phyloP scores from a whole-genome alignment of 2,329 filamentous ascomycete genomes.

The Thermothelomyces thermophilus region DNA sequence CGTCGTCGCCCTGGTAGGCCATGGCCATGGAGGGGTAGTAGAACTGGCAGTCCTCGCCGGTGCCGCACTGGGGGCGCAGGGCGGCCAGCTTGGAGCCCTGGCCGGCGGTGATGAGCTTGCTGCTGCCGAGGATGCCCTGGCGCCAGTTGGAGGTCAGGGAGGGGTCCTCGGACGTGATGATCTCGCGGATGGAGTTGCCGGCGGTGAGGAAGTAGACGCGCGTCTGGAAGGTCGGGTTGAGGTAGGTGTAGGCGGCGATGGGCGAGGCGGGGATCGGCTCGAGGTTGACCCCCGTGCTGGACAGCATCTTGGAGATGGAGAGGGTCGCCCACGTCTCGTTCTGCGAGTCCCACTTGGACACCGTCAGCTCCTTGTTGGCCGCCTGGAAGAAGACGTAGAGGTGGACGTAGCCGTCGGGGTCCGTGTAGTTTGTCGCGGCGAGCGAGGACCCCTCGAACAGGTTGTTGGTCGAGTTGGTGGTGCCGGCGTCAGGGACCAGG shows the following conservation, averaged over 20 bases:
- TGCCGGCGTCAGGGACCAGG: background rate
- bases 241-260: slow-evolving; percentile 1
- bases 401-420: background rate
- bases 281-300: background rate
- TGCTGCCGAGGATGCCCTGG: background rate
- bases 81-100: background rate
- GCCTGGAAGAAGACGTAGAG: slow-evolving; percentile 3
- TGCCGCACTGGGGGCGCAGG: background rate
- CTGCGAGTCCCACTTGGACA: background rate
- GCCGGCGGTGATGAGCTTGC: background rate
- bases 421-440: background rate
- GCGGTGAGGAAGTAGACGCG: background rate
- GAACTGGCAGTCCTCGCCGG: background rate
- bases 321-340: background rate
- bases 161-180: background rate
- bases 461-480: background rate
- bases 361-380: background rate
- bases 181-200: background rate
- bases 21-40: background rate
- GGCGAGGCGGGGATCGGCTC: background rate
- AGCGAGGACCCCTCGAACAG: background rate
- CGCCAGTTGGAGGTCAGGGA: background rate
- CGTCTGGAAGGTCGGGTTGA: slow-evolving; percentile 2
- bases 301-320: background rate
- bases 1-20: background rate